phyloP scores from a whole-genome alignment of 164 flowering plant species.

The Chloranthus sessilifolius region DNA sequence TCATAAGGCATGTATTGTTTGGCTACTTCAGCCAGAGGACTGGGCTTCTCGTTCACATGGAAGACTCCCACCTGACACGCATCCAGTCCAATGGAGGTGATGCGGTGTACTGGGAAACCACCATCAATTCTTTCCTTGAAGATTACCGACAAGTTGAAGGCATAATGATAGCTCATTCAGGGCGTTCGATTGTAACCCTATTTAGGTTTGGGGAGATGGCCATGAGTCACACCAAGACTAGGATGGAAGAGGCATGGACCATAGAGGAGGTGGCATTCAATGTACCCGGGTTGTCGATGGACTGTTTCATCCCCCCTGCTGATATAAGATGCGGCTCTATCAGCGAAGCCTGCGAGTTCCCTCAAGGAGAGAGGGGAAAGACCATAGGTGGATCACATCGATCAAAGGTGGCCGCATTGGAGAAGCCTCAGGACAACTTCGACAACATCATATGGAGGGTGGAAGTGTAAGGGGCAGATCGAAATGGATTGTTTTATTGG shows the following conservation, averaged over 20 bases:
- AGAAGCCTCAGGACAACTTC: constrained; percentile 6
- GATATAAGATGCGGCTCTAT: constrained; percentile 12
- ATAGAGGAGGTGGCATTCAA: constrained; percentile 83
- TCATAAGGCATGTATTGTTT: constrained; percentile 59
- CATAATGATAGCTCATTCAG: constrained; percentile 73
- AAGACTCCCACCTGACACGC: constrained; percentile 73
- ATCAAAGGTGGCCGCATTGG: constrained; percentile 14
- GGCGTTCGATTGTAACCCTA: constrained; percentile 65
- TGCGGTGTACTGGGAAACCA: constrained; percentile 82
- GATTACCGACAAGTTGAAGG: constrained; percentile 75
- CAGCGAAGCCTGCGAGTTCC: constrained; percentile 14
- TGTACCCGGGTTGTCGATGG: constrained; percentile 62
- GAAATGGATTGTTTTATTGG: constrained; percentile 9
- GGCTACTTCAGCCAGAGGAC: constrained; percentile 77
- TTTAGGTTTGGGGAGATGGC: constrained; percentile 78
- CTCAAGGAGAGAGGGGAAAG: constrained; percentile 12
- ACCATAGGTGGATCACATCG: constrained; percentile 2
- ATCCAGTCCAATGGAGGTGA: constrained; percentile 63
- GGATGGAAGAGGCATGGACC: constrained; percentile 85
- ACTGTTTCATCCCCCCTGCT: constrained; percentile 77
- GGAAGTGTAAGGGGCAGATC: constrained; percentile 4
- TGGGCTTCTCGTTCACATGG: constrained; percentile 64
- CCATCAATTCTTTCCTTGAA: constrained; percentile 62
- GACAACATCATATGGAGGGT: constrained; percentile 15
- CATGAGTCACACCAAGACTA: constrained; percentile 74